These are phyloP conservation scores for Lachancea meyersii DNA, from an alignment of 805 yeast species.

Conservation along the genomic window DNA sequence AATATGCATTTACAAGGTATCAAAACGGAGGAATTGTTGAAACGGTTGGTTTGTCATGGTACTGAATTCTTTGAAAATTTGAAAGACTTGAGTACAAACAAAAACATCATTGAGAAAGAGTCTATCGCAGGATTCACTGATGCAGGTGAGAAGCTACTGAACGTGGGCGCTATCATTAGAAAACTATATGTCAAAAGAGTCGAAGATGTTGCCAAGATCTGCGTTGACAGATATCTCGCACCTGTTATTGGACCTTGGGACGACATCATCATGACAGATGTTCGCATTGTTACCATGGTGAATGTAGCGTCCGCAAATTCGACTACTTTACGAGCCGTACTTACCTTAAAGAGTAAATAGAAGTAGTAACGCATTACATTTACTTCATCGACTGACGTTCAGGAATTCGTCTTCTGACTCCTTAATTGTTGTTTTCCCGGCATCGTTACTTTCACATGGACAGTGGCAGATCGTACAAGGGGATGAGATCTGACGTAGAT, in stretches of 20 bases:
- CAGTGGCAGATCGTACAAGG: too few species aligned
- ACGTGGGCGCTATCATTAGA: conserved; percentile 25
- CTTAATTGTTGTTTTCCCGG: too few species aligned
- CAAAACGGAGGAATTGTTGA: conserved; percentile 48
- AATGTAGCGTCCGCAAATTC: conserved; percentile 54
- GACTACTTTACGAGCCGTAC: conserved; percentile 34
- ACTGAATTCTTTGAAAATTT: conserved; percentile 44
- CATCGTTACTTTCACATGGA: too few species aligned
- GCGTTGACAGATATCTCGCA: conserved; percentile 40
- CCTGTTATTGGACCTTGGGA: conserved; percentile 51
- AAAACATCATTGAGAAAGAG: conserved; percentile 44
- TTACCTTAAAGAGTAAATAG: conserved; percentile 23
- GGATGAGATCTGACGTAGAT: too few species aligned
- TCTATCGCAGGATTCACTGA: conserved; percentile 57
- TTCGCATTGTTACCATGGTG: conserved; percentile 55
- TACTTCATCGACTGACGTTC: too few species aligned
- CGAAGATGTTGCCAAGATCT: conserved; percentile 35
- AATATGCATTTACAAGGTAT: conserved; percentile 42
- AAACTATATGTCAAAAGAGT: conserved; percentile 19
- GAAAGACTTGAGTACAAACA: conserved; percentile 38
- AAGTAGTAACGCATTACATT: too few species aligned
- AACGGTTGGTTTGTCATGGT: conserved; percentile 68
- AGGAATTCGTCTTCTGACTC: too few species aligned
- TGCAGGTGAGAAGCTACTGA: conserved; percentile 41
- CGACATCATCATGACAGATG: conserved; percentile 47